Evolutionary conservation across 2,329 filamentous ascomycete genomes (phyloP), one percentile per base, ranked within the genome.

Genomic region (Alternaria tenuissima): DNA sequence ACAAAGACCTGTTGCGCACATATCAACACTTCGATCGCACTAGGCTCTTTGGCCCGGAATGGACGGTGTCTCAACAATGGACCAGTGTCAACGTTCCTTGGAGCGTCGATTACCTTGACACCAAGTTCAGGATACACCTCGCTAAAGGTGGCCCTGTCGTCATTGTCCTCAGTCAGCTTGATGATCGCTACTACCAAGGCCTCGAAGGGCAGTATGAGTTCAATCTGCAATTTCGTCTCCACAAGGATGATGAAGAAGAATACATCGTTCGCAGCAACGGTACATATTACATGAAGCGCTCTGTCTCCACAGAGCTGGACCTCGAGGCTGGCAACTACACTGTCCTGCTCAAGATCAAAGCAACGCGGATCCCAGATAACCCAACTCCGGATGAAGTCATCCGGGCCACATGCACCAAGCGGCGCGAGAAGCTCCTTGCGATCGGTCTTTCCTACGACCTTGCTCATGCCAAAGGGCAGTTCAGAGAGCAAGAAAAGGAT

Each of bases 291-390:
- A 91, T 93, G 86, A 87, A 83, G 22, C 88, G 92, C 7, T 91
- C 90, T 1, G 89, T 93, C 39, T 93, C 90, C 52, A 88, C 91
- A 1, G 92, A 95, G 75, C 83, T 95, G 8, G 84, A 89, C 36
- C 86, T 96, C 26, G 88, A 91, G 20, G 85, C 89, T 0, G 92
- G 92, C 11, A 87, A 86, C 43, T 96, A 96, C 77, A 87, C 87
- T 7, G 87, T 96, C 5, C 83, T 92, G 22, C 85, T 94, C 76
- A 93, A 91, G 73, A 85, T 95, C 59, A 88, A 89, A 7, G 91
- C 91, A 2, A 85, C 84, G 18, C 86, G 89, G n/a, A 70, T 79
- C 9, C 71, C 77, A 5, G 74, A 83, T 26, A 79, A 84, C 8
- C 78, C 81, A 1, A 82, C 85, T 0, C 85, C 91, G 16, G 89